Conservation (phyloP, 345 rosid species). For the Kandelia obovata region DNA sequence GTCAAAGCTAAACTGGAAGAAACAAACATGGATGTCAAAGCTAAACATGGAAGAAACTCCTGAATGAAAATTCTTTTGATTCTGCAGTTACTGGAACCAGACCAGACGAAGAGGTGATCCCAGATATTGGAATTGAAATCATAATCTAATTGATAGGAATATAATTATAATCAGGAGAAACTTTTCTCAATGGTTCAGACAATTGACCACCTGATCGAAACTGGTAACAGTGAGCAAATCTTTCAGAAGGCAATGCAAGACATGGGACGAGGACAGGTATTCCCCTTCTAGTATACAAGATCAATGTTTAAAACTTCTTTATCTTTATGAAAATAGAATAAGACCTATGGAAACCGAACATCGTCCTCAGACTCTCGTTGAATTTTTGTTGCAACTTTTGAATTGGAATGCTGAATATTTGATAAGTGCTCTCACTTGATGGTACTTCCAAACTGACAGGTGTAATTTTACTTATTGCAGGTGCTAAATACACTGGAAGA, state of each 20-base stretch:
- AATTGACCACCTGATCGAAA: conserved; percentile 80
- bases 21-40: conserved; percentile 79
- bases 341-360: not conserved
- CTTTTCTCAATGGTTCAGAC: conserved; percentile 39
- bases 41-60: too few relatives aligned
- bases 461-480: conserved; percentile 25
- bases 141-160: conserved; percentile 12
- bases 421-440: too few relatives aligned
- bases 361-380: not conserved
- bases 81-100: conserved; percentile 57
- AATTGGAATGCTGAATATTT: not conserved
- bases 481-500: conserved; percentile 80
- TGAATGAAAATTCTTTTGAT: not conserved
- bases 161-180: conserved; percentile 22
- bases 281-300: not conserved
- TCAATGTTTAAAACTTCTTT: not conserved
- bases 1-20: conserved; percentile 73
- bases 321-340: not conserved
- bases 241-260: conserved; percentile 90
- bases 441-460: too few relatives aligned
- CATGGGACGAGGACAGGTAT: conserved; percentile 90
- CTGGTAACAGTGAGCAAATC: conserved; percentile 91
- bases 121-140: conserved; percentile 9
- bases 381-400: not conserved
- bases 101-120: conserved; percentile 69